Conservation (phyloP, 345 rosid genomes). For the Moricandia moricandioides region DNA sequence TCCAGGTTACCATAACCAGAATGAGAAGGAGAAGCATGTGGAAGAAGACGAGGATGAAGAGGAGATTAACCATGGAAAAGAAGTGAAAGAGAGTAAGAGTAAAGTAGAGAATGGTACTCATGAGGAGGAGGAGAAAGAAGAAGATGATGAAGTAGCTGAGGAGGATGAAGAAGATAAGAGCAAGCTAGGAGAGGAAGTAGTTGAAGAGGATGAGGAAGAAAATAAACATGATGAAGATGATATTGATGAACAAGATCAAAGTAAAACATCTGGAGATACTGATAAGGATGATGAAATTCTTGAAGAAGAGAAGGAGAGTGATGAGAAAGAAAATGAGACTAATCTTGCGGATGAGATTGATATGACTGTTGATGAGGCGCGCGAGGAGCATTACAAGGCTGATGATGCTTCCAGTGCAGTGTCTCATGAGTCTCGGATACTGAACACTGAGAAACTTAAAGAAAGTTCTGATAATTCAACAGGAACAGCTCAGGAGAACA, state of each 20-base stretch:
- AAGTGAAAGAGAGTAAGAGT: slow-evolving; percentile 34
- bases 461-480: slow-evolving; percentile 40
- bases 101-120: slow-evolving; percentile 22
- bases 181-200: slow-evolving; percentile 50
- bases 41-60: slow-evolving; percentile 48
- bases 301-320: slow-evolving; percentile 55
- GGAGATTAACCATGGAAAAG: slow-evolving; percentile 31
- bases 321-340: slow-evolving; percentile 38
- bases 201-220: slow-evolving; percentile 43
- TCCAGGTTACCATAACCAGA: slow-evolving; percentile 45
- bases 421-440: slow-evolving; percentile 57
- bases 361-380: slow-evolving; percentile 58
- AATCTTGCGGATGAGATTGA: slow-evolving; percentile 41
- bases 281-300: slow-evolving; percentile 48
- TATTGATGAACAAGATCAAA: slow-evolving; percentile 49
- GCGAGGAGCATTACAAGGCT: slow-evolving; percentile 76
- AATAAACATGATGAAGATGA: slow-evolving; percentile 45
- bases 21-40: slow-evolving; percentile 45
- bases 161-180: slow-evolving; percentile 42
- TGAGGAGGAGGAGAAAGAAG: slow-evolving; percentile 40
- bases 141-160: slow-evolving; percentile 37
- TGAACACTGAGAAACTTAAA: slow-evolving; percentile 43
- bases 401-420: slow-evolving; percentile 99
- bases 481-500: slow-evolving; percentile 30
- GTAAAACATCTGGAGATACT: slow-evolving; percentile 43